phyloP scores from a whole-genome alignment of 2,329 filamentous ascomycete species.

The Aaosphaeria pasadenensis region DNA sequence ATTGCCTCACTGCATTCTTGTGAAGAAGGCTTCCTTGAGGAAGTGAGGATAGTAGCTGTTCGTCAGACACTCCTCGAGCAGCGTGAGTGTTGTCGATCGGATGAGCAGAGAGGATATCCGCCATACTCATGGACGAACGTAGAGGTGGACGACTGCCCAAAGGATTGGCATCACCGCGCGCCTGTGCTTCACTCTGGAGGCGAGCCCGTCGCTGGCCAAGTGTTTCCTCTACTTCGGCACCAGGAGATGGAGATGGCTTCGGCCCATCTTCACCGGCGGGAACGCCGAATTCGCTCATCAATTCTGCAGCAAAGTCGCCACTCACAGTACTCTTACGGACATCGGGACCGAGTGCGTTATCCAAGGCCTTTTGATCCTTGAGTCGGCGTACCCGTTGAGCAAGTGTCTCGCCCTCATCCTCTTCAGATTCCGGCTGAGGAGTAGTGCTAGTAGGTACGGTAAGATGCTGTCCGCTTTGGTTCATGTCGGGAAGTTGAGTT shows the following conservation, averaged over 20 bases:
- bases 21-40: slow-evolving; percentile 42
- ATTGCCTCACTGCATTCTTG: slow-evolving; percentile 34
- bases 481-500: slow-evolving; percentile 11
- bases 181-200: slow-evolving; percentile 67
- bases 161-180: slow-evolving; percentile 33
- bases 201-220: slow-evolving; percentile 73
- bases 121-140: slow-evolving; percentile 53
- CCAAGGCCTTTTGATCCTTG: slow-evolving; percentile 55
- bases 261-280: slow-evolving; percentile 17
- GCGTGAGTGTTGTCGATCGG: slow-evolving; percentile 40
- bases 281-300: slow-evolving; percentile 51
- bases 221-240: slow-evolving; percentile 66
- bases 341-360: slow-evolving; percentile 39
- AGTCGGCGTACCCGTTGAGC: slow-evolving; percentile 64
- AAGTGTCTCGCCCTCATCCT: slow-evolving; percentile 61
- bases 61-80: slow-evolving; percentile 35
- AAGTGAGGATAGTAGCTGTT: slow-evolving; percentile 30
- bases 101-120: slow-evolving; percentile 59
- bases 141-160: slow-evolving; percentile 32
- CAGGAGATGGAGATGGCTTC: slow-evolving; percentile 24
- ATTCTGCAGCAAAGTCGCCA: slow-evolving; percentile 64
- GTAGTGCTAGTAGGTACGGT: slow-evolving; percentile 23
- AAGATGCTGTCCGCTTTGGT: slow-evolving; percentile 23
- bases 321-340: slow-evolving; percentile 54
- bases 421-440: slow-evolving; percentile 25